These are phyloP conservation scores for Linderniella brevidens DNA, from an alignment of 257 asterid genomes.

Conservation along the genomic window DNA sequence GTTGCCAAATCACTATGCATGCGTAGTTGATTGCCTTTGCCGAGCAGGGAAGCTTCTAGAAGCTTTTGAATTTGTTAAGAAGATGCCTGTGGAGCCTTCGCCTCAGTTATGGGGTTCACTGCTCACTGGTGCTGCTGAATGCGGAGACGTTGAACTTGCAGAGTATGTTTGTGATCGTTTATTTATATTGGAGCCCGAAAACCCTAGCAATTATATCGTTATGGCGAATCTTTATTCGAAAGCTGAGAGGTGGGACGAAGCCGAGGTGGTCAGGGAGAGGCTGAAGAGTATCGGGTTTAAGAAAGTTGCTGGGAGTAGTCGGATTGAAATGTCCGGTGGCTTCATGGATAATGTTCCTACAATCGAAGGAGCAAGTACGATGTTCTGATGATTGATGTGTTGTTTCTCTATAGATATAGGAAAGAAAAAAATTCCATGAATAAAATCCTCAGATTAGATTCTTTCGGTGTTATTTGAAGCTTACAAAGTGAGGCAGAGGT, in stretches of 20 bases:
- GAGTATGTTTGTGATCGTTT: conserved; percentile 33
- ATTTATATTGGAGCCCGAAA: conserved; percentile 50
- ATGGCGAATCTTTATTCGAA: conserved; percentile 66
- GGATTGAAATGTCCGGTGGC: conserved; percentile 20
- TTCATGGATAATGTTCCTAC: no score
- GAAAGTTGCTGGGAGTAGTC: conserved; percentile 72
- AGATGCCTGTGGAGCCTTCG: conserved; percentile 53
- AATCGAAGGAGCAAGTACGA: no score
- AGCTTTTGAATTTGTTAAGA: conserved; percentile 43
- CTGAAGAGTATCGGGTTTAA: conserved; percentile 31
- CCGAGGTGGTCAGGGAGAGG: conserved; percentile 44
- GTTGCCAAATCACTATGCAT: conserved; percentile 52
- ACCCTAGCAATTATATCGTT: conserved; percentile 47
- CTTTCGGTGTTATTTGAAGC: no score
- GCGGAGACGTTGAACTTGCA: conserved; percentile 54
- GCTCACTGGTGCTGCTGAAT: conserved; percentile 61
- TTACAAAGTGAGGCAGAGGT: no score
- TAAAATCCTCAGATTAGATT: no score
- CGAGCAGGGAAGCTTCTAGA: conserved; percentile 56
- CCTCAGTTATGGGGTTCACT: conserved; percentile 75
- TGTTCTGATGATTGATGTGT: no score
- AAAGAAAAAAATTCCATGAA: no score
- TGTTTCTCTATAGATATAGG: no score
- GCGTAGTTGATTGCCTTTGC: conserved; percentile 57
- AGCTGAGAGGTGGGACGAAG: conserved; percentile 78